Base-by-base conservation (phyloP, 108 stramenopile genomes). In the Parietichytrium sp. region DNA sequence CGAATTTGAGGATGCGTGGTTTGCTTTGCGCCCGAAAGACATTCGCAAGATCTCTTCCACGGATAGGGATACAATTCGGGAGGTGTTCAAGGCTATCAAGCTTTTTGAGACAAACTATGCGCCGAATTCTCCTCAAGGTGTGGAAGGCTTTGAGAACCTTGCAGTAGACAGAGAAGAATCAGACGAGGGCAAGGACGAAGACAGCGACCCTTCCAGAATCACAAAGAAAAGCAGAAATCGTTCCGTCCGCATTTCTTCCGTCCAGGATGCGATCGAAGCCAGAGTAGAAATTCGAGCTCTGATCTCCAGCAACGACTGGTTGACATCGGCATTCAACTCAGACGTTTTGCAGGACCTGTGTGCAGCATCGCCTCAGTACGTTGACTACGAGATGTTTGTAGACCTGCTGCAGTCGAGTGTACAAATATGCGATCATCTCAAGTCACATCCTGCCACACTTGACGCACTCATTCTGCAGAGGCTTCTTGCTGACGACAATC, bases 331-430 rank as follows among this genome's bases (percentile, higher is more conserved):
- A 10, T 33, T 42, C 13, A 42, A 33, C 0, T 33, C 38, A 33
- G 45, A 72, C 20, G 61, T 42, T 20, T 38, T 72, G 29, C 38
- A 33, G 45, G 61, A 72, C 61, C 61, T 72, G 1, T 72, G 61
- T 2, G 36, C 38, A n/a, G 45, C 45, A 1, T 33, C 36, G 2
- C 10, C 36, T 25, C 38, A 7, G 6, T n/a, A 6, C n/a, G 38
- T 72, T 27, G 61, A 72, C 20, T 72, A 45, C 45, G 61, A 72
- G 20, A 42, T 15, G 15, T 72, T 72, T 45, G 61, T 72, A 10
- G 61, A 72, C 10, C 33, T 72, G 8, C 42, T 72, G 1, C 38
- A 72, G 33, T 72, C 3, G 6, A 45, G 61, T 42, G 45, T 45
- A 25, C 36, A 33, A 6, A 72, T 72, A 33, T 33, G 45, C 10